Conservation (phyloP, 306 rosid genomes). For the Citrullus colocynthis region DNA sequence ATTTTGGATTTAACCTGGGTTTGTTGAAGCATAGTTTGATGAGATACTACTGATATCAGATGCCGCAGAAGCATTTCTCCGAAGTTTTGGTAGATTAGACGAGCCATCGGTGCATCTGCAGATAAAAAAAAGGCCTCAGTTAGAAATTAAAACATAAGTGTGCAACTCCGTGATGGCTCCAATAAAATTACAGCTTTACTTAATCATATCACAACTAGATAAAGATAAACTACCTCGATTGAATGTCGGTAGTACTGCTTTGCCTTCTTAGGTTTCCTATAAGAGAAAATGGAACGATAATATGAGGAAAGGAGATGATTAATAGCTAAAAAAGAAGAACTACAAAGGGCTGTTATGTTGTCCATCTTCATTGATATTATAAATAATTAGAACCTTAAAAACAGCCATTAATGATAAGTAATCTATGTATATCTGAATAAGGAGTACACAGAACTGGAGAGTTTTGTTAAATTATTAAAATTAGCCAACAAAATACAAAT, state of each 20-base stretch:
- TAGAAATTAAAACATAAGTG: not conserved
- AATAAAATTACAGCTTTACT: not conserved
- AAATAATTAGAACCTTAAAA: not conserved
- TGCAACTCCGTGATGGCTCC: not conserved
- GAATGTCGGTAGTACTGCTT: slow-evolving; percentile 23
- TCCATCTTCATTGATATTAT: not conserved
- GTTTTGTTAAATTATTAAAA: too few relatives aligned
- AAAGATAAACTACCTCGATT: slow-evolving; percentile 22
- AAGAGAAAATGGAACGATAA: slow-evolving; percentile 6
- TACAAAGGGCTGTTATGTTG: not conserved
- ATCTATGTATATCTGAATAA: too few relatives aligned
- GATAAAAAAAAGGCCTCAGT: not conserved
- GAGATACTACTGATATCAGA: slow-evolving; percentile 53
- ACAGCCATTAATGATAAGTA: not conserved
- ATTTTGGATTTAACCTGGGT: slow-evolving; percentile 39
- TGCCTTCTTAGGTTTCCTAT: slow-evolving; percentile 35
- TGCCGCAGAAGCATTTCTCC: slow-evolving; percentile 47
- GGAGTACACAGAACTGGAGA: not conserved
- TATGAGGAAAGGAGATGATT: not conserved
- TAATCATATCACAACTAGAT: not conserved
- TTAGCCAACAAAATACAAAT: too few relatives aligned
- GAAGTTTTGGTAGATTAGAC: slow-evolving; percentile 25
- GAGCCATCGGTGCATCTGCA: slow-evolving; percentile 28
- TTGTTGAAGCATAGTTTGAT: slow-evolving; percentile 32
- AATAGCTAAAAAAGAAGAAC: not conserved